These are phyloP conservation scores for Trametes meyenii DNA, from an alignment of 768 basidiomycete species.

Conservation along the genomic window DNA sequence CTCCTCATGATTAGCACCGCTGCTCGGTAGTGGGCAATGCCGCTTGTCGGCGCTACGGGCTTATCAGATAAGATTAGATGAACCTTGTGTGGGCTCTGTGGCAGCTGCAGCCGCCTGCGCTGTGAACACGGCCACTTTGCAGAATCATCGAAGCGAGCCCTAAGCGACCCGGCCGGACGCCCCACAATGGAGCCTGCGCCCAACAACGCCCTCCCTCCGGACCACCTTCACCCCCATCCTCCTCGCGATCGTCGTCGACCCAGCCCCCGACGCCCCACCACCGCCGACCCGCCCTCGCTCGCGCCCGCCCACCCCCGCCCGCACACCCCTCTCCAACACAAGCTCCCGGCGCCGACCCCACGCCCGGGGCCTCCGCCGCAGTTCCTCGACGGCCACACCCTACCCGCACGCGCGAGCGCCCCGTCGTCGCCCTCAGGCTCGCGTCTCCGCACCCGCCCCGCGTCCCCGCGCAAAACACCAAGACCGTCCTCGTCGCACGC, in stretches of 20 bases:
- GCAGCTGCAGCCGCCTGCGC: constrained; percentile 1
- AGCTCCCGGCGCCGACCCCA: constrained; percentile 20
- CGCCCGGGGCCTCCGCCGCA: constrained; percentile 17
- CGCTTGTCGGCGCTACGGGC: too few species aligned
- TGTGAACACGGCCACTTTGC: constrained; percentile 18
- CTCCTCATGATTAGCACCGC: too few species aligned
- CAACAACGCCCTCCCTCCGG: constrained; percentile 10
- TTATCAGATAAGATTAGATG: constrained; percentile 25
- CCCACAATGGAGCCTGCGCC: constrained; percentile 20
- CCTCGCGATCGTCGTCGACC: constrained; percentile 2
- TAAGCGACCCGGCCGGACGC: constrained; percentile 23
- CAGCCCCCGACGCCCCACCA: constrained; percentile 8
- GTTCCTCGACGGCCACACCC: constrained; percentile 17
- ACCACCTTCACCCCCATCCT: constrained; percentile 3
- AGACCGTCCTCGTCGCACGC: constrained; percentile 22
- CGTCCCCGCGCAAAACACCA: constrained; percentile 12
- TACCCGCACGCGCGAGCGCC: constrained; percentile 10
- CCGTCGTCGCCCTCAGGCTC: constrained; percentile 20
- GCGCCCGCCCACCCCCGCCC: constrained; percentile 6
- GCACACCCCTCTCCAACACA: constrained; percentile 10
- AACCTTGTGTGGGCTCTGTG: too few species aligned
- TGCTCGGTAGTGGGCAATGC: too few species aligned
- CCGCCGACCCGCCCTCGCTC: constrained; percentile 12
- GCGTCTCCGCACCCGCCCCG: not conserved
- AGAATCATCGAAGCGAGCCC: constrained; percentile 20